phyloP scores from a whole-genome alignment of 2,329 filamentous ascomycete species.

The Rutstroemia sydowiana region DNA sequence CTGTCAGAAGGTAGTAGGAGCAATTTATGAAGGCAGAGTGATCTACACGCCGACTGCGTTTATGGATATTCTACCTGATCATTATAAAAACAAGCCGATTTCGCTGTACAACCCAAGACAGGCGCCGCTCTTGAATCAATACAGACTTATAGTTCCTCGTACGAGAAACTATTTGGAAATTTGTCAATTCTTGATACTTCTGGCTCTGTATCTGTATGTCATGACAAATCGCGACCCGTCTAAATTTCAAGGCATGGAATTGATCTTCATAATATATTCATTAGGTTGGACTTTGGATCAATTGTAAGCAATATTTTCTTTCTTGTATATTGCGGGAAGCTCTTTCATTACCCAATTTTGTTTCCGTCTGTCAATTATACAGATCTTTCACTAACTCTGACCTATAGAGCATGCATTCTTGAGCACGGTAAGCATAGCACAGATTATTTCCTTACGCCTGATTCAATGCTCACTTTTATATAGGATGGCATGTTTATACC shows the following conservation, averaged over 20 bases:
- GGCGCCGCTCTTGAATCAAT: conserved; percentile 74
- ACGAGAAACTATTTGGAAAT: conserved; percentile 71
- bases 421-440: conserved; percentile 46
- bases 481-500: conserved; percentile 68
- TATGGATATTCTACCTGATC: conserved; percentile 76
- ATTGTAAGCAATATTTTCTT: conserved; percentile 49
- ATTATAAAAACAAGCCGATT: conserved; percentile 79
- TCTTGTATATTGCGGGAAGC: not conserved
- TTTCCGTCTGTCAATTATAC: not conserved
- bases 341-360: not conserved
- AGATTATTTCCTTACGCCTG: not conserved
- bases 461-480: not conserved
- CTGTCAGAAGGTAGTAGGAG: conserved; percentile 74
- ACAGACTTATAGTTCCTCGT: conserved; percentile 73
- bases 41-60: conserved; percentile 78
- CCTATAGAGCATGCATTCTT: conserved; percentile 49
- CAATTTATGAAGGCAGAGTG: conserved; percentile 73
- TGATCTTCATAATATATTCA: conserved; percentile 64
- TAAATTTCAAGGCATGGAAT: conserved; percentile 49
- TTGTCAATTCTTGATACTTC: conserved; percentile 62
- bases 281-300: conserved; percentile 55
- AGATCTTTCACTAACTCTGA: not conserved
- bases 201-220: conserved; percentile 61
- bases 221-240: conserved; percentile 62
- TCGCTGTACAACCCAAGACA: conserved; percentile 71